phyloP scores from a whole-genome alignment of 2,329 filamentous ascomycete species.

The Colletotrichum liriopes region DNA sequence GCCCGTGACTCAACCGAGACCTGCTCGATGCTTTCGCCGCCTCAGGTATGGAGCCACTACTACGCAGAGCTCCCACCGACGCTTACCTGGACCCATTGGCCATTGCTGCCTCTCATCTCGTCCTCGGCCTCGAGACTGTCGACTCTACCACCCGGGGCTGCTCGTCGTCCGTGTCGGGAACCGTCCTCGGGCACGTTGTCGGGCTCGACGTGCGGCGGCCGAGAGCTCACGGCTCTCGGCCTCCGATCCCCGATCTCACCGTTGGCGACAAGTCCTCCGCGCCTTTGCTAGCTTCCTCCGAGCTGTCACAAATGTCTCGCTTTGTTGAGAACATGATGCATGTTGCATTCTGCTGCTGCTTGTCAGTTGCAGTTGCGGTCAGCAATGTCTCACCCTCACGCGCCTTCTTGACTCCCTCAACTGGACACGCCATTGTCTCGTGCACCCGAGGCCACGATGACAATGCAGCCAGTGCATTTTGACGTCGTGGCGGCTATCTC shows the following conservation, averaged over 20 bases:
- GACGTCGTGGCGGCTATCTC: not conserved
- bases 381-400: conserved; percentile 34
- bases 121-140: not conserved
- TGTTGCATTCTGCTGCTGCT: not conserved
- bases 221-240: not conserved
- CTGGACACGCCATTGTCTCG: conserved; percentile 14
- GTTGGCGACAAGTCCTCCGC: not conserved
- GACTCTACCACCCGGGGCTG: not conserved
- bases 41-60: not conserved
- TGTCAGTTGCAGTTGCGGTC: not conserved
- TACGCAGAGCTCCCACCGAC: too few relatives aligned
- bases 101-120: not conserved
- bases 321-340: conserved; percentile 16
- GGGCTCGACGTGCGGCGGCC: not conserved
- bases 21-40: not conserved
- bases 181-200: conserved; percentile 11
- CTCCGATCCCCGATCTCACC: conserved; percentile 4
- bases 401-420: conserved; percentile 19
- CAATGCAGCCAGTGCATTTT: not conserved
- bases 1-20: not conserved
- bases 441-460: conserved; percentile 8
- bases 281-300: not conserved
- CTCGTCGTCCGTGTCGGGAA: not conserved
- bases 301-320: conserved; percentile 9
- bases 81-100: not conserved